Conservation (phyloP, 306 rosid species). For the Herpetospermum pedunculosum region DNA sequence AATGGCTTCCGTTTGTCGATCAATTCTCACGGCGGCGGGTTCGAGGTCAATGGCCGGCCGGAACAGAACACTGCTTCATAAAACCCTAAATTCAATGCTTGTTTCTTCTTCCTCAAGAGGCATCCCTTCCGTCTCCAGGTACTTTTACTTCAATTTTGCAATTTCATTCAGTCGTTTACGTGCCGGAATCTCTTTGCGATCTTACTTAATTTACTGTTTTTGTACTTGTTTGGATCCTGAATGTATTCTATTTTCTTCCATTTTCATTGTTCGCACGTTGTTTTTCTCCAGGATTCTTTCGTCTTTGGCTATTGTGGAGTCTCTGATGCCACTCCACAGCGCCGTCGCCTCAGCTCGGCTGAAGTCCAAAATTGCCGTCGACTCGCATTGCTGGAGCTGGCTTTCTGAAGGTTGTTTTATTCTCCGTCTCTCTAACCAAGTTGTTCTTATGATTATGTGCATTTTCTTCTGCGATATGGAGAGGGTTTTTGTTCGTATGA, state of each 20-base stretch:
- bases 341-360: constrained; percentile 80
- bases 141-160: not conserved
- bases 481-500: not conserved
- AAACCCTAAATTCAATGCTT: constrained; percentile 18
- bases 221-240: not conserved
- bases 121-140: constrained; percentile 49
- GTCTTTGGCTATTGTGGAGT: constrained; percentile 49
- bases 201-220: not conserved
- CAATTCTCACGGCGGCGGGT: constrained; percentile 41
- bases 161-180: not conserved
- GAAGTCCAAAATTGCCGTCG: constrained; percentile 61
- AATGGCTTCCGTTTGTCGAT: constrained; percentile 34
- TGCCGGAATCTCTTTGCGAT: not conserved
- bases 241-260: not conserved
- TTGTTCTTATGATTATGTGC: not conserved
- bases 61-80: constrained; percentile 29
- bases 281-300: constrained; percentile 38
- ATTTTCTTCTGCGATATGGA: not conserved
- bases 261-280: not conserved
- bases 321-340: constrained; percentile 81
- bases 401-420: constrained; percentile 58
- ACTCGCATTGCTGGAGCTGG: constrained; percentile 71
- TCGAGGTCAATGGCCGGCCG: constrained; percentile 40
- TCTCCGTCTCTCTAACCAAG: not conserved
- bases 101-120: constrained; percentile 29